A percentile compares a stretch with the other conserved stretches of the same genome.
These are phyloP conservation scores for Cladosporium sp. DNA, from an alignment of 2,329 filamentous ascomycete species.

Conservation along the genomic window DNA sequence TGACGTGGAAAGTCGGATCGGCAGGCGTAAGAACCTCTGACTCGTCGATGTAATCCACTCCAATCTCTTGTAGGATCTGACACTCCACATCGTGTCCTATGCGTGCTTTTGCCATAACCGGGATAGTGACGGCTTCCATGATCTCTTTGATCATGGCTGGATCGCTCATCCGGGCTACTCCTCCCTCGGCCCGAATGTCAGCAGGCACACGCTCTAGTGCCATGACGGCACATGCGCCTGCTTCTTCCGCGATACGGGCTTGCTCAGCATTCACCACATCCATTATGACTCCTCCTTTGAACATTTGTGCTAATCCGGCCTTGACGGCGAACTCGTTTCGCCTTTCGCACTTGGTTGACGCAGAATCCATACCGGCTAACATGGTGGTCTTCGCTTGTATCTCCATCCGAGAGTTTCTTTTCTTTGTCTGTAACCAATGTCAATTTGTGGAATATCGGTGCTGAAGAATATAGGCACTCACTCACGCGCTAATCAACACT, in stretches of 20 bases:
- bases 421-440: too few species aligned
- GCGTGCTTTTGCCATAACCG: conserved; percentile 97
- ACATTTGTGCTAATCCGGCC: conserved; percentile 91
- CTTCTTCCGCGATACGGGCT: conserved; percentile 93
- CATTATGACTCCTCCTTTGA: conserved; percentile 99
- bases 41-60: conserved; percentile 97
- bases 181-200: conserved; percentile 86
- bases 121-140: conserved; percentile 89
- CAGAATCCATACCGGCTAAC: too few species aligned
- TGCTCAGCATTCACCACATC: conserved; percentile 90
- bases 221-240: conserved; percentile 94
- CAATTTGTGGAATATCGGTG: too few species aligned
- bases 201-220: conserved; percentile 94
- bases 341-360: too few species aligned
- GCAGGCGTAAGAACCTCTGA: conserved; percentile 95
- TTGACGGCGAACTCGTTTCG: conserved; percentile 97
- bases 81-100: conserved; percentile 98
- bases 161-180: conserved; percentile 95
- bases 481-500: too few species aligned
- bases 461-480: too few species aligned
- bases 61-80: conserved; percentile 90
- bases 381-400: too few species aligned
- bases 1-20: conserved; percentile 84
- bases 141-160: conserved; percentile 92
- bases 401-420: too few species aligned